These are phyloP conservation scores for Phylloboletellus chloephorus DNA, from an alignment of 1,284 basidiomycete species.

Conservation along the genomic window DNA sequence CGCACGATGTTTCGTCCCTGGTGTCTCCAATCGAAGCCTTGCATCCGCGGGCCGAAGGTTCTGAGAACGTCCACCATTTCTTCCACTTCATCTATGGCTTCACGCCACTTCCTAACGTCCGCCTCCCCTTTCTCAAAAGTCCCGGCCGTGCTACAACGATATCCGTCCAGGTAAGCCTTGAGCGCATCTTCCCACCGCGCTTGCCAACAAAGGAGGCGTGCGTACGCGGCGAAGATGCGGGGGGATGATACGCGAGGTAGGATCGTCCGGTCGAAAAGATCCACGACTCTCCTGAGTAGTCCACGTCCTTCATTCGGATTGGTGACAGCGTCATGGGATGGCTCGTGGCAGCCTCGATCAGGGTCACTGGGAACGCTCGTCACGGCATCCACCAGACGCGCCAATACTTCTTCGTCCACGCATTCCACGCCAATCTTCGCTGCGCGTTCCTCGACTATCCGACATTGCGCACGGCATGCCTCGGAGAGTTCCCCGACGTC, in stretches of 20 bases:
- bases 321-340: conserved; percentile 22
- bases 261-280: conserved; percentile 73
- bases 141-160: conserved; percentile 69
- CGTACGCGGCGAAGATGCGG: conserved; percentile 77
- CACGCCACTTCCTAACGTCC: conserved; percentile 61
- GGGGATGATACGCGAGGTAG: conserved; percentile 73
- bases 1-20: conserved; percentile 86
- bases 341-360: conserved; percentile 21
- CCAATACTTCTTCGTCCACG: conserved; percentile 83
- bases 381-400: conserved; percentile 82
- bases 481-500: conserved; percentile 92
- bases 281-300: conserved; percentile 53
- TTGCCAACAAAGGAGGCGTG: conserved; percentile 72
- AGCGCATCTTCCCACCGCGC: conserved; percentile 70
- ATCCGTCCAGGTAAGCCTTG: conserved; percentile 78
- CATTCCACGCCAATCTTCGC: conserved; percentile 53
- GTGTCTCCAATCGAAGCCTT: conserved; percentile 69
- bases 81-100: conserved; percentile 72
- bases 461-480: conserved; percentile 76
- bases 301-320: conserved; percentile 67
- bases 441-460: conserved; percentile 80
- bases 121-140: conserved; percentile 62
- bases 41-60: conserved; percentile 73
- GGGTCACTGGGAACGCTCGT: conserved; percentile 47
- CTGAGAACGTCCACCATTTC: conserved; percentile 79